phyloP scores from a whole-genome alignment of 495 filamentous ascomycete genomes.

The Aspergillus panamensis region DNA sequence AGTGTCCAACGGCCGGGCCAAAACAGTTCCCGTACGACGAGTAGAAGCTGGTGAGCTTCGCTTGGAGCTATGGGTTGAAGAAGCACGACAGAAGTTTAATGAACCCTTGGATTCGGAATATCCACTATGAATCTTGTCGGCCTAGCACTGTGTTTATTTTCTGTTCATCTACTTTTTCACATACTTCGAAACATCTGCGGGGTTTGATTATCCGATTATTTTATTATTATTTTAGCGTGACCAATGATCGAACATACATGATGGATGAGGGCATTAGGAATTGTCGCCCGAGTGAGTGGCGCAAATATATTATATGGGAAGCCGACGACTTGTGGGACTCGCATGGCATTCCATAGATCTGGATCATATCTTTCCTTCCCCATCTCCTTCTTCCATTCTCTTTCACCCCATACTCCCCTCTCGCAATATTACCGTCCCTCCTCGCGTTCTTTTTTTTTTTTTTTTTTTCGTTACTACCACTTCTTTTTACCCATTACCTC shows the following conservation, averaged over 20 bases:
- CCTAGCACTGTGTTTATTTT: constrained; percentile 12
- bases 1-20: constrained; percentile 44
- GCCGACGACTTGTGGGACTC: constrained; percentile 44
- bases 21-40: constrained; percentile 52
- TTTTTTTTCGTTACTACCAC: constrained; percentile 3
- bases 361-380: constrained; percentile 37
- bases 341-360: constrained; percentile 49
- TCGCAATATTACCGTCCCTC: constrained; percentile 15
- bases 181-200: constrained; percentile 21
- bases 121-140: constrained; percentile 31
- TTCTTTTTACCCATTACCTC: constrained; percentile 21
- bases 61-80: constrained; percentile 55
- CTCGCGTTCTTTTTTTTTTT: constrained; percentile 17
- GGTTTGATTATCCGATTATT: constrained; percentile 31
- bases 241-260: constrained; percentile 50
- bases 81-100: constrained; percentile 54
- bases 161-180: constrained; percentile 24
- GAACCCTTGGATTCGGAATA: constrained; percentile 46
- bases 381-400: constrained; percentile 15
- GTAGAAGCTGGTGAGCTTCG: constrained; percentile 53
- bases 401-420: constrained; percentile 8
- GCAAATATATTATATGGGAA: constrained; percentile 48
- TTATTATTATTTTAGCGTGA: constrained; percentile 51
- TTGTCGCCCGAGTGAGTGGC: constrained; percentile 40
- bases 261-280: constrained; percentile 45